Conservation (phyloP, 768 basidiomycete species). For the Kwoniella mangroviensis region DNA sequence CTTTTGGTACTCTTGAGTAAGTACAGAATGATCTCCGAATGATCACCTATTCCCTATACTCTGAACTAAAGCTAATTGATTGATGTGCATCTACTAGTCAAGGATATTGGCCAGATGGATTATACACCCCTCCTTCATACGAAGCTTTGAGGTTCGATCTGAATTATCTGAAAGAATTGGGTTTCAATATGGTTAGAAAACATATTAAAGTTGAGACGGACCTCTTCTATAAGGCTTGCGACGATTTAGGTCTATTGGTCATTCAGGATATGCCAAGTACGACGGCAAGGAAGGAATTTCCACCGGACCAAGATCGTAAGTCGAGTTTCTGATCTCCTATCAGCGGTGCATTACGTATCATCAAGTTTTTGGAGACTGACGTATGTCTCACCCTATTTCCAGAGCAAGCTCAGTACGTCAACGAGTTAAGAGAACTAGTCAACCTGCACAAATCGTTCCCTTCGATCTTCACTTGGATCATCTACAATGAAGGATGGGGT, state of each 20-base stretch:
- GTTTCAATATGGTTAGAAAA: conserved; percentile 41
- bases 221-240: conserved; percentile 34
- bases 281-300: conserved; percentile 9
- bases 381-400: too few species aligned
- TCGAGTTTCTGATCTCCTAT: neutral
- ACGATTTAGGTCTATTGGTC: conserved; percentile 35
- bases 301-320: conserved; percentile 24
- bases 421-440: conserved; percentile 29
- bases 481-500: conserved; percentile 42
- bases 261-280: conserved; percentile 39
- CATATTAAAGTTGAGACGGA: conserved; percentile 42
- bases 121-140: conserved; percentile 33
- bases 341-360: neutral
- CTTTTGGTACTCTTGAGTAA: conserved; percentile 38
- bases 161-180: conserved; percentile 26
- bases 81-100: conserved; percentile 16
- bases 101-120: conserved; percentile 42
- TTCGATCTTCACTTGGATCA: conserved; percentile 35
- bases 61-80: neutral
- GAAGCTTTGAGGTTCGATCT: conserved; percentile 38
- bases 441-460: conserved; percentile 35
- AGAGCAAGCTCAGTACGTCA: conserved; percentile 30
- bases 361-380: neutral
- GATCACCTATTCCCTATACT: too few species aligned
- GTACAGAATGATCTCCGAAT: neutral